A percentile compares a stretch with the other conserved stretches of the same genome.
Evolutionary conservation across 2,329 filamentous ascomycete genomes (phyloP).

Genomic region (Calonectria pseudoreteaudii): DNA sequence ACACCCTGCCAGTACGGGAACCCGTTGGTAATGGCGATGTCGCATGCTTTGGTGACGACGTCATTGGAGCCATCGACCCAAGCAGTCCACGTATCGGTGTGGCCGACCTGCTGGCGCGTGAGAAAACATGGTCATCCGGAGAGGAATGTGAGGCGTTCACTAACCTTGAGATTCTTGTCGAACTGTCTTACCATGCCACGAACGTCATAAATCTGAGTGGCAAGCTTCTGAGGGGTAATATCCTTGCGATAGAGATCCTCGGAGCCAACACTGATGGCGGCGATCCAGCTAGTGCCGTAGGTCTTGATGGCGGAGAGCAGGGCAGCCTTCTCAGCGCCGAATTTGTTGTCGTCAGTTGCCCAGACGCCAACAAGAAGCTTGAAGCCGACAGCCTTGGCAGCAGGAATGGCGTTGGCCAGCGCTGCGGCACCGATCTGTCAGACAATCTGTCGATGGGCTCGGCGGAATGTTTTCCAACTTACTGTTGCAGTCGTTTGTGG

Average conservation of each 20-base stretch:
- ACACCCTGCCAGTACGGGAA: slow-evolving; percentile 42
- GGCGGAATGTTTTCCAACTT: not conserved
- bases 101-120: slow-evolving; percentile 31
- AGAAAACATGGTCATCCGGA: not conserved
- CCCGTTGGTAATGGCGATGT: slow-evolving; percentile 40
- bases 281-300: slow-evolving; percentile 39
- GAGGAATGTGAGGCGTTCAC: not conserved
- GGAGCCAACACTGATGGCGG: slow-evolving; percentile 39
- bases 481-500: slow-evolving; percentile 39
- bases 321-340: slow-evolving; percentile 38
- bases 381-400: slow-evolving; percentile 39
- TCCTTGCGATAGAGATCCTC: slow-evolving; percentile 42
- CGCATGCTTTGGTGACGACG: slow-evolving; percentile 38
- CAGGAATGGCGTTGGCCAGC: slow-evolving; percentile 38
- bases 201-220: slow-evolving; percentile 40
- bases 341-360: slow-evolving; percentile 39
- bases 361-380: slow-evolving; percentile 40
- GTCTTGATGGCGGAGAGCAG: slow-evolving; percentile 40
- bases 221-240: slow-evolving; percentile 37
- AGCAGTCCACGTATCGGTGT: slow-evolving; percentile 41
- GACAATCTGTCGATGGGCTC: not conserved
- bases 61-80: slow-evolving; percentile 41
- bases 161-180: slow-evolving; percentile 37
- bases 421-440: slow-evolving; percentile 25
- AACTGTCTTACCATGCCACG: slow-evolving; percentile 39